Evolutionary conservation across 2,329 filamentous ascomycete species (phyloP).

Genomic region (Raffaelea ambrosiae): DNA sequence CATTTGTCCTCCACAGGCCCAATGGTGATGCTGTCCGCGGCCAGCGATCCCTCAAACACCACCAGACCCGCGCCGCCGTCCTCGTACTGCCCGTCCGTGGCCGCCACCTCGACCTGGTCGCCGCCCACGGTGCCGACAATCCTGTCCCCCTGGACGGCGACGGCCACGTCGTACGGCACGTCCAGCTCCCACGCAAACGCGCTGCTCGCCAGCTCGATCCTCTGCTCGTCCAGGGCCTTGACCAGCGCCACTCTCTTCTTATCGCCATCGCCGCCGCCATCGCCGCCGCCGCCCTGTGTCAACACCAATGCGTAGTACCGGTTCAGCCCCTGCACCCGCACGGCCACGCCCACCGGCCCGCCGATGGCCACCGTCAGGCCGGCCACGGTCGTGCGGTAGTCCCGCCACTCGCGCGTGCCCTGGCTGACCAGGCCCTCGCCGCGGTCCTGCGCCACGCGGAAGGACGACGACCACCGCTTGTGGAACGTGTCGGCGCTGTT

Average conservation of each 20-base stretch:
- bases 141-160: conserved; percentile 6
- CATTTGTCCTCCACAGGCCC: background rate
- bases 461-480: conserved; percentile 11
- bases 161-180: conserved; percentile 9
- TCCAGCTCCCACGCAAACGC: conserved; percentile 16
- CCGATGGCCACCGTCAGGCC: conserved; percentile 18
- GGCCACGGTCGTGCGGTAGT: conserved; percentile 16
- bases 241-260: conserved; percentile 10
- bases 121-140: conserved; percentile 6
- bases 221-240: conserved; percentile 16
- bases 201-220: conserved; percentile 9
- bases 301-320: conserved; percentile 21
- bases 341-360: conserved; percentile 15
- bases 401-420: conserved; percentile 23
- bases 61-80: conserved; percentile 16
- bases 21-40: conserved; percentile 1
- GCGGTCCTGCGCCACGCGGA: conserved; percentile 19
- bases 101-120: conserved; percentile 5
- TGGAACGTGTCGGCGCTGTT: conserved; percentile 15
- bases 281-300: background rate
- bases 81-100: conserved; percentile 11
- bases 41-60: conserved; percentile 14
- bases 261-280: background rate
- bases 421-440: conserved; percentile 22
- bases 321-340: conserved; percentile 20